Percentiles rank a stretch among this genome's conserved stretches.
phyloP scores from a whole-genome alignment of 305 asterid species.

The Fraxinus sp. region DNA sequence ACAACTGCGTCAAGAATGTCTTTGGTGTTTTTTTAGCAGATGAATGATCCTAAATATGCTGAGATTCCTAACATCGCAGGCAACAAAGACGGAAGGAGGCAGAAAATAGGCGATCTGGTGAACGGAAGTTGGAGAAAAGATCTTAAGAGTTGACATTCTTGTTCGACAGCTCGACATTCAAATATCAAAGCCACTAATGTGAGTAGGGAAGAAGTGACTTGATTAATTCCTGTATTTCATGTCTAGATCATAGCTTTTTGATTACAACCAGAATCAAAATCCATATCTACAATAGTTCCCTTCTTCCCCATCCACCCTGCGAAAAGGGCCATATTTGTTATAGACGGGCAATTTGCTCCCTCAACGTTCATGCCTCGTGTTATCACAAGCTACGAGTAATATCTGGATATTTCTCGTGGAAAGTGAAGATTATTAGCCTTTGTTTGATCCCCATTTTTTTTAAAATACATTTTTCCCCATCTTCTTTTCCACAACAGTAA shows the following conservation, averaged over 20 bases:
- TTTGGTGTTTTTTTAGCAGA: neutral
- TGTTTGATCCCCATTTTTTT: too few species aligned
- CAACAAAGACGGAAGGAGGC: slow-evolving; percentile 88
- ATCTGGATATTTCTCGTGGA: neutral
- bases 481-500: too few species aligned
- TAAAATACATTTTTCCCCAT: too few species aligned
- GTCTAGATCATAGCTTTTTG: neutral
- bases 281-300: neutral
- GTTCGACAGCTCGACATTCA: neutral
- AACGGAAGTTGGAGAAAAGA: slow-evolving; percentile 71
- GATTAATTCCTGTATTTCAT: neutral
- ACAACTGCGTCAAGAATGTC: neutral
- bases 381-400: neutral
- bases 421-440: neutral
- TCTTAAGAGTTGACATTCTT: slow-evolving; percentile 35
- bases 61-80: slow-evolving; percentile 37
- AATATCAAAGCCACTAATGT: neutral
- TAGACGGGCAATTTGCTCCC: neutral
- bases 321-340: neutral
- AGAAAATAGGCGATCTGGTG: slow-evolving; percentile 75
- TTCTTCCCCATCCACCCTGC: neutral
- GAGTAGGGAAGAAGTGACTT: slow-evolving; percentile 16
- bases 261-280: neutral
- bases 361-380: neutral
- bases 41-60: neutral